Evolutionary conservation across 2,329 filamentous ascomycete genomes (phyloP).

Genomic region (Clarireedia hainanense): DNA sequence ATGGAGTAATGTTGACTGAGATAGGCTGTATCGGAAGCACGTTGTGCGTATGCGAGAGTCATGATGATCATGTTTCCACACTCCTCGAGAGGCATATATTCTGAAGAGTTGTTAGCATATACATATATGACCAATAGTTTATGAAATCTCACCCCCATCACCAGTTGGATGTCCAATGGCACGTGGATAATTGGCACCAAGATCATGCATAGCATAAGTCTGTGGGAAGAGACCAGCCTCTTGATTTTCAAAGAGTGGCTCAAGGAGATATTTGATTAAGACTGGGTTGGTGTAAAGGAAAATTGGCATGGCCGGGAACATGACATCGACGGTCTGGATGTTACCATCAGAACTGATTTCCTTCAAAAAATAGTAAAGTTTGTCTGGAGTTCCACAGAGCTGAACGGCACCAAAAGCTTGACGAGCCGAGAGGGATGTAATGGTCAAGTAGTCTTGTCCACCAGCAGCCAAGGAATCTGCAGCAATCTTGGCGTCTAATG

Average conservation of each 20-base stretch:
- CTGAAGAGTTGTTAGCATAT: slow-evolving; percentile 26
- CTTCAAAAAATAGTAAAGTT: slow-evolving; percentile 75
- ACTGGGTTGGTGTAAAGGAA: slow-evolving; percentile 72
- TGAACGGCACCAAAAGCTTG: slow-evolving; percentile 73
- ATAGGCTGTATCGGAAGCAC: slow-evolving; percentile 43
- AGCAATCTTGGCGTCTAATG: slow-evolving; percentile 64
- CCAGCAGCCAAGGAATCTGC: slow-evolving; percentile 58
- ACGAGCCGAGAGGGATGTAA: slow-evolving; percentile 70
- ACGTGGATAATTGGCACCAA: slow-evolving; percentile 62
- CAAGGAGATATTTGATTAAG: slow-evolving; percentile 49
- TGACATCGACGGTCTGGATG: slow-evolving; percentile 80
- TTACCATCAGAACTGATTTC: slow-evolving; percentile 87
- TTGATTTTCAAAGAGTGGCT: slow-evolving; percentile 60
- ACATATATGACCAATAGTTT: neutral
- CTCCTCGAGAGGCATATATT: slow-evolving; percentile 72
- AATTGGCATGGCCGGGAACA: slow-evolving; percentile 76
- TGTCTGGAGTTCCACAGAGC: slow-evolving; percentile 60
- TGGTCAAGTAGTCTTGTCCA: slow-evolving; percentile 65
- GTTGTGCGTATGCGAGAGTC: slow-evolving; percentile 62
- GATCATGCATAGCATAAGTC: slow-evolving; percentile 64
- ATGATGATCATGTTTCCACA: slow-evolving; percentile 80
- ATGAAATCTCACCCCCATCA: slow-evolving; percentile 38
- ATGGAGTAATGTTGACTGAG: slow-evolving; percentile 61
- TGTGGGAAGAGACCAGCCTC: slow-evolving; percentile 61
- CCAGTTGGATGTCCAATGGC: slow-evolving; percentile 62